Evolutionary conservation across 1,284 basidiomycete species (phyloP).

Genomic region (Rhodotorula mucilaginosa): DNA sequence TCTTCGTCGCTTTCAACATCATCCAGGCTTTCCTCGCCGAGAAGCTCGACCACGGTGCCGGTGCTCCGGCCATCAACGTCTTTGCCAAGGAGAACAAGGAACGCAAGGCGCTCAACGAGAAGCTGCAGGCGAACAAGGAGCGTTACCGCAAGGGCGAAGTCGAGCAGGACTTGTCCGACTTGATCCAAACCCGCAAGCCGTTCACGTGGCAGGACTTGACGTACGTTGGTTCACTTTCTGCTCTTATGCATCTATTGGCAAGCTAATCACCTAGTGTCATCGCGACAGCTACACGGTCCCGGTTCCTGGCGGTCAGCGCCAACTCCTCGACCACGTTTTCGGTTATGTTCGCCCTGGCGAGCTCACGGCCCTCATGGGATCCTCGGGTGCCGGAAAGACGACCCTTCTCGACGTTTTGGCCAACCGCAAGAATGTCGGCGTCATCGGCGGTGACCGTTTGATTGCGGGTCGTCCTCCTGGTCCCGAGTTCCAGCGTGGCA

Average conservation of each 20-base stretch:
- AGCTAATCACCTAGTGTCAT: no score
- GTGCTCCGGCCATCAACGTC: conserved; percentile 45
- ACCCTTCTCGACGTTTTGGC: conserved; percentile 71
- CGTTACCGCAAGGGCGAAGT: conserved; percentile 39
- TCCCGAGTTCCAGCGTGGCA: conserved; percentile 69
- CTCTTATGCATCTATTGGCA: no score
- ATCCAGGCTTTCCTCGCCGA: conserved; percentile 37
- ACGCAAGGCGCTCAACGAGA: conserved; percentile 43
- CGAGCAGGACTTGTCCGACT: conserved; percentile 41
- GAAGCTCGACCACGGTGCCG: conserved; percentile 42
- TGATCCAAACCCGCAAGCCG: conserved; percentile 40
- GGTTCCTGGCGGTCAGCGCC: conserved; percentile 48
- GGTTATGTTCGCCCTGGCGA: conserved; percentile 68
- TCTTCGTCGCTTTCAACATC: conserved; percentile 48
- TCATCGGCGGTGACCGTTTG: conserved; percentile 73
- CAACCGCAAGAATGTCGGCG: conserved; percentile 70
- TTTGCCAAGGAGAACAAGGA: conserved; percentile 46
- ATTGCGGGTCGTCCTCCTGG: conserved; percentile 73
- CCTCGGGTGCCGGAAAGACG: conserved; percentile 65
- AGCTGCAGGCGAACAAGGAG: conserved; percentile 38
- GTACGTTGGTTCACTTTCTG: no score
- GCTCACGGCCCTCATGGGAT: conserved; percentile 69
- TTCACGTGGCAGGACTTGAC: conserved; percentile 51
- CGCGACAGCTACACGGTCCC: conserved; percentile 52
- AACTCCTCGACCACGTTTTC: conserved; percentile 62